Evolutionary conservation across 2,329 filamentous ascomycete genomes (phyloP).

Genomic region (Beauveria sp.): DNA sequence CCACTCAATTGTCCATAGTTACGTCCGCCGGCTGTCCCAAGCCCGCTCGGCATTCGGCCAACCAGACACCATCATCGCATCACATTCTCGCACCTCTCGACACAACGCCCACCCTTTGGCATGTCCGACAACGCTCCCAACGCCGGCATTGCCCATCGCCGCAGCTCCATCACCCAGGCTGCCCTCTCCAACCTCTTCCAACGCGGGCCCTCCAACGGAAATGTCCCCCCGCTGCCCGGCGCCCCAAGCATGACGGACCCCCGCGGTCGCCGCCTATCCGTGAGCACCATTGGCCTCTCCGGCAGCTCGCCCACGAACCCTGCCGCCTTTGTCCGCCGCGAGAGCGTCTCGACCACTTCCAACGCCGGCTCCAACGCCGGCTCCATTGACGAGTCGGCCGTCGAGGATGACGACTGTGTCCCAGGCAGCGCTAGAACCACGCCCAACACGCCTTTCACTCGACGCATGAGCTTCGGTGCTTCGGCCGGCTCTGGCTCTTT

Average conservation of each 20-base stretch:
- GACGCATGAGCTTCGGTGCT: constrained; percentile 85
- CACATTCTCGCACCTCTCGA: constrained; percentile 16
- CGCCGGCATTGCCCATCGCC: constrained; percentile 34
- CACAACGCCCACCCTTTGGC: constrained; percentile 14
- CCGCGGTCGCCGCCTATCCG: constrained; percentile 62
- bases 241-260: constrained; percentile 42
- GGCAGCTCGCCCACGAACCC: constrained; percentile 57
- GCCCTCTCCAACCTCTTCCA: constrained; percentile 53
- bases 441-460: constrained; percentile 67
- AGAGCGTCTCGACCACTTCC: constrained; percentile 63
- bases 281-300: constrained; percentile 67
- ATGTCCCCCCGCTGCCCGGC: constrained; percentile 27
- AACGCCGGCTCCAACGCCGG: constrained; percentile 38
- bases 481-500: constrained; percentile 63
- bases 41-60: background rate
- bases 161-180: constrained; percentile 49
- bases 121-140: constrained; percentile 30
- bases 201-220: constrained; percentile 44
- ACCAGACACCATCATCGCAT: constrained; percentile 12
- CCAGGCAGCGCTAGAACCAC: constrained; percentile 44
- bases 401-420: constrained; percentile 59
- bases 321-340: constrained; percentile 48
- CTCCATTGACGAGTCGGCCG: constrained; percentile 63
- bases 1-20: background rate
- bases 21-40: constrained; percentile 1